Evolutionary conservation across 2,329 filamentous ascomycete species (phyloP).

Genomic region (Talaromyces sp.): DNA sequence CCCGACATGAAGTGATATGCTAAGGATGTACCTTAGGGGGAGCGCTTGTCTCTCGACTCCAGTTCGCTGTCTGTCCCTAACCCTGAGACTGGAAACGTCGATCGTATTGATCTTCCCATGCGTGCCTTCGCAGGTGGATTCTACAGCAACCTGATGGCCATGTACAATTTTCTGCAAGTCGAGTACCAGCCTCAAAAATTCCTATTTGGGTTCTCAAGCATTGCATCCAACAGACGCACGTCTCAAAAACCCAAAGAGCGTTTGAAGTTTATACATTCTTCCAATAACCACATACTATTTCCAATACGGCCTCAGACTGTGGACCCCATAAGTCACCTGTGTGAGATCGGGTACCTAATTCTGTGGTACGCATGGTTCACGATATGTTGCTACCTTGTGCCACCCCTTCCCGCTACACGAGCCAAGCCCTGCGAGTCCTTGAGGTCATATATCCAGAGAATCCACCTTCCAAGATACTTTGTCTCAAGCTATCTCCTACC

Average conservation of each 20-base stretch:
- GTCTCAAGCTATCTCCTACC: conserved; percentile 50
- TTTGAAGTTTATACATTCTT: neutral
- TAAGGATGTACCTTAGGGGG: neutral
- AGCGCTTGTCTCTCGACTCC: neutral
- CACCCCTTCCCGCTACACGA: neutral
- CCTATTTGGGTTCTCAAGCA: neutral
- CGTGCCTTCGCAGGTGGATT: neutral
- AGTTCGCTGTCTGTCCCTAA: neutral
- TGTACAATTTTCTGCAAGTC: neutral
- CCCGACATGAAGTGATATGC: neutral
- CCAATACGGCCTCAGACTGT: neutral
- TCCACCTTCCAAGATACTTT: neutral
- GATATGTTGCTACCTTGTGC: neutral
- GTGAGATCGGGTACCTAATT: neutral
- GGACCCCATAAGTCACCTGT: neutral
- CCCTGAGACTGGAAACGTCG: neutral
- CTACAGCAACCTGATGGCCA: neutral
- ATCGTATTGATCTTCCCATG: neutral
- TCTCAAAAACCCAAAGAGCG: neutral
- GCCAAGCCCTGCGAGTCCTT: neutral
- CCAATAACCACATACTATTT: neutral
- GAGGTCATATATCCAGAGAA: neutral
- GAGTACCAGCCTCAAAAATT: neutral
- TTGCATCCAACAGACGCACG: neutral
- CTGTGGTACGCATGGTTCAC: neutral